Evolutionary conservation across 1,284 basidiomycete species (phyloP).

Genomic region (Trichosporon asahii): DNA sequence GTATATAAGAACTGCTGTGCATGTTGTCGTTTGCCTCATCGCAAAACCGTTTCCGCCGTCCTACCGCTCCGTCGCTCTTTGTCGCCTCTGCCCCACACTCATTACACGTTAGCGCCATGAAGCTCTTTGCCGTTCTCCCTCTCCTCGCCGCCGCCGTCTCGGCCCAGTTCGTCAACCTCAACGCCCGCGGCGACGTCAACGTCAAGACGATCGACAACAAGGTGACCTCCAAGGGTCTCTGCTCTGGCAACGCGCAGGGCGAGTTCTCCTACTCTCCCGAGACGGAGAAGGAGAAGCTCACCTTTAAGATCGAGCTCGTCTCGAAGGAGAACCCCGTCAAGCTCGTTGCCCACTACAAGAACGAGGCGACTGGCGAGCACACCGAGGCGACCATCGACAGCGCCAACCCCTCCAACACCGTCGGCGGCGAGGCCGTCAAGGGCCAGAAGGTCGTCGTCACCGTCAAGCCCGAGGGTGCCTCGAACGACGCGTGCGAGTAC

Average conservation of each 20-base stretch:
- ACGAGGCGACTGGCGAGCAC: constrained; percentile 14
- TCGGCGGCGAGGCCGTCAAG: constrained; percentile 1
- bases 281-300: constrained; percentile 11
- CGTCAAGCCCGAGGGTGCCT: constrained; percentile 5
- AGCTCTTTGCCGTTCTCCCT: constrained; percentile 12
- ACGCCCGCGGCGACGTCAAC: not conserved
- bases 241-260: constrained; percentile 11
- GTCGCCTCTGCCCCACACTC: not conserved
- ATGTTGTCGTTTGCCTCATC: not conserved
- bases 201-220: constrained; percentile 2
- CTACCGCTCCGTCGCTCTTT: not conserved
- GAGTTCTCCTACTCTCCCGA: constrained; percentile 15
- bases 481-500: constrained; percentile 10
- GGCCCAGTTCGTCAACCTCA: constrained; percentile 11
- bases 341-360: not conserved
- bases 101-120: constrained; percentile 8
- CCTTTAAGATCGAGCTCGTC: constrained; percentile 13
- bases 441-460: constrained; percentile 3
- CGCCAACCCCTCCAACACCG: not conserved
- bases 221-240: constrained; percentile 21
- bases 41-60: not conserved
- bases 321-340: constrained; percentile 14
- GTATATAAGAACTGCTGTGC: not conserved
- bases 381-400: not conserved
- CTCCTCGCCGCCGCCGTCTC: constrained; percentile 14